Evolutionary conservation across 805 yeast species (phyloP).

Genomic region (Ogataea dorogensis): DNA sequence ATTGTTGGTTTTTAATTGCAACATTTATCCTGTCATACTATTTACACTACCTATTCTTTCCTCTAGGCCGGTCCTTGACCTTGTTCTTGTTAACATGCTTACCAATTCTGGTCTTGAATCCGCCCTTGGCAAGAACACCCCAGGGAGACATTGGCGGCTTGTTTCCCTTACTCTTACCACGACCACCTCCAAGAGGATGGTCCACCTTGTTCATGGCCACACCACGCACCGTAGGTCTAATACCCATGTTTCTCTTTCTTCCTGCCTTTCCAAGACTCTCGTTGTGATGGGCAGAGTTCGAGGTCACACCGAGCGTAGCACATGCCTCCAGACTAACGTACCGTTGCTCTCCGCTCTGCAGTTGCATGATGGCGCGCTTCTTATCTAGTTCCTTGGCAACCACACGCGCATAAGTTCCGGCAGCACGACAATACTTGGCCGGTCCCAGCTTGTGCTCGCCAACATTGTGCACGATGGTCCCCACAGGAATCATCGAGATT

Average conservation of each 20-base stretch:
- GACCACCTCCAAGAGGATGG: slow-evolving; percentile 99
- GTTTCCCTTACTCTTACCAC: slow-evolving; percentile 98
- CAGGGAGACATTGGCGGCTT: slow-evolving; percentile 93
- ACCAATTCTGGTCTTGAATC: slow-evolving; percentile 90
- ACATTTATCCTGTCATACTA: slow-evolving; percentile 12
- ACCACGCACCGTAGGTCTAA: slow-evolving; percentile 95
- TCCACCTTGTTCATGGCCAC: slow-evolving; percentile 96
- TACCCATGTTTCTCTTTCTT: slow-evolving; percentile 85
- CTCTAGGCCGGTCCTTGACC: slow-evolving; percentile 90
- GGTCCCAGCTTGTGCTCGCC: slow-evolving; percentile 75
- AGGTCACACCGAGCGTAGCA: slow-evolving; percentile 91
- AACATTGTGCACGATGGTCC: slow-evolving; percentile 83
- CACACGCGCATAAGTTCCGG: slow-evolving; percentile 91
- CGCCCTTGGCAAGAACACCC: slow-evolving; percentile 91
- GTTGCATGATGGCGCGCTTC: slow-evolving; percentile 70
- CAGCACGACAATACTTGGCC: slow-evolving; percentile 88
- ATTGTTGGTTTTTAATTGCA: slow-evolving; percentile 1
- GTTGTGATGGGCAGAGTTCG: slow-evolving; percentile 90
- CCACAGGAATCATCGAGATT: slow-evolving; percentile 88
- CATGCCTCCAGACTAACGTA: slow-evolving; percentile 81
- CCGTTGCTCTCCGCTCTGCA: slow-evolving; percentile 92
- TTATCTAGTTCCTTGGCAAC: slow-evolving; percentile 73
- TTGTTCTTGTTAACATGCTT: slow-evolving; percentile 79
- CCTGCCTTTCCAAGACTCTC: slow-evolving; percentile 95
- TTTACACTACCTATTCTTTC: slow-evolving; percentile 39